phyloP scores from a whole-genome alignment of 805 yeast species.

The Teunomyces barrocoloradensis region DNA sequence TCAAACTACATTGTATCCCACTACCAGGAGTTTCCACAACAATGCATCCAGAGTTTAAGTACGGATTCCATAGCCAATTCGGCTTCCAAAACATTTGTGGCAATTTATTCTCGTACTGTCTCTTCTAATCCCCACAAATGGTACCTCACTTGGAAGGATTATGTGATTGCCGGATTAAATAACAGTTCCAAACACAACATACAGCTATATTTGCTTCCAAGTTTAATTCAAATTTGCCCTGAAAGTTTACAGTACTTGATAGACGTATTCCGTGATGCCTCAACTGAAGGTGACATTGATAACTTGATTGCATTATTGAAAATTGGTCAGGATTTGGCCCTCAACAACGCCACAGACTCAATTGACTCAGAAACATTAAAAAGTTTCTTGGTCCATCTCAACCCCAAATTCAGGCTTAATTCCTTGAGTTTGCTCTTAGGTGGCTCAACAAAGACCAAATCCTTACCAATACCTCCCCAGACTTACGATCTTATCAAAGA shows the following conservation, averaged over 20 bases:
- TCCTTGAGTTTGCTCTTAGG: constrained; percentile 61
- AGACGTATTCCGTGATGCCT: constrained; percentile 20
- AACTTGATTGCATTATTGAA: constrained; percentile 54
- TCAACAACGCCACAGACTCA: constrained; percentile 7
- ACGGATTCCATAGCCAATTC: constrained; percentile 65
- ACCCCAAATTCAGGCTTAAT: constrained; percentile 44
- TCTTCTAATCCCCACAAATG: constrained; percentile 30
- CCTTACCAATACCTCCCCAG: constrained; percentile 50
- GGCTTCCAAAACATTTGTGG: constrained; percentile 54
- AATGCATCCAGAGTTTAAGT: constrained; percentile 49
- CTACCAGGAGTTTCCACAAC: constrained; percentile 46
- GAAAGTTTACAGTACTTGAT: constrained; percentile 41
- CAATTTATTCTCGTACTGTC: constrained; percentile 20
- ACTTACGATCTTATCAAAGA: constrained; percentile 44
- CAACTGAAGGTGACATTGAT: constrained; percentile 25
- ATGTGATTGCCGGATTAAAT: constrained; percentile 34
- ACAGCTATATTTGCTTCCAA: constrained; percentile 60
- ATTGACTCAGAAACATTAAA: constrained; percentile 17
- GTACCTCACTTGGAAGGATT: constrained; percentile 51
- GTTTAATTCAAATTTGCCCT: constrained; percentile 54
- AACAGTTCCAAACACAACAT: constrained; percentile 44
- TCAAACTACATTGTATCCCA: constrained; percentile 35
- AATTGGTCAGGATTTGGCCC: constrained; percentile 59
- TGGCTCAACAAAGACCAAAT: constrained; percentile 46
- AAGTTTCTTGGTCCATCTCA: constrained; percentile 45